Base-by-base conservation (phyloP, 768 basidiomycete genomes). In the Omphalotus guepiniiformis region DNA sequence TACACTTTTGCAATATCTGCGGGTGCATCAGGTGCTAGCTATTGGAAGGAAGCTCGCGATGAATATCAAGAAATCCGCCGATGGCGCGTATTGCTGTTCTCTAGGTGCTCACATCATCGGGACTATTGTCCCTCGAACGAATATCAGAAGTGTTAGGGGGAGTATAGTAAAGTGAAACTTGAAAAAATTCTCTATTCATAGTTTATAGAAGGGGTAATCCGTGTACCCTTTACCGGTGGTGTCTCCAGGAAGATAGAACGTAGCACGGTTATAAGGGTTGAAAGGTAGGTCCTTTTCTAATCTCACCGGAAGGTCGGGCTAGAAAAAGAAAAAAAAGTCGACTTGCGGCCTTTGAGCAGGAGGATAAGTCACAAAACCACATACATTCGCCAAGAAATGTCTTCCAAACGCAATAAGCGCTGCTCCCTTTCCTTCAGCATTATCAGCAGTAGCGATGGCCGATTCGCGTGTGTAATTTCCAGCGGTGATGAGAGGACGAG, bases 391-490 rank as follows among this genome's bases (percentile, higher is more conserved):
- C 2, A 70, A 55, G 30, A 63, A 71, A 12, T 52, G 36, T 18
- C 71, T 55, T 2, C 62, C 67, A 18, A 66, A 69, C 0, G 62
- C 61, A 36, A 66, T 26, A 58, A 50, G 6, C 25, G 21, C 42
- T 15, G 30, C 42, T 34, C 27, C 27, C 27, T 45, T n/a, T 9
- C 29, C 28, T 35, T 51, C 42, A 6, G 46, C 47, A 15, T 59
- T 54, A 35, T 75, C 69, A 1, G 70, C 75, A 0, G 53, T 53
- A 19, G 58, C 52, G 2, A 75, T 43, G 0, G 75, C 78, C 0
- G 54, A 56, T 34, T 74, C 65, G 3, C 70, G 62, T 1, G 64
- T 67, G 53, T 76, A 71, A 2, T 72, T 74, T 19, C 76, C 76
- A 3, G 73, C 70, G 11, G 62, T 63, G 43, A 80, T 70, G 41